Conservation (phyloP, 2,329 filamentous ascomycete genomes). For the Penicillium vulpinum region DNA sequence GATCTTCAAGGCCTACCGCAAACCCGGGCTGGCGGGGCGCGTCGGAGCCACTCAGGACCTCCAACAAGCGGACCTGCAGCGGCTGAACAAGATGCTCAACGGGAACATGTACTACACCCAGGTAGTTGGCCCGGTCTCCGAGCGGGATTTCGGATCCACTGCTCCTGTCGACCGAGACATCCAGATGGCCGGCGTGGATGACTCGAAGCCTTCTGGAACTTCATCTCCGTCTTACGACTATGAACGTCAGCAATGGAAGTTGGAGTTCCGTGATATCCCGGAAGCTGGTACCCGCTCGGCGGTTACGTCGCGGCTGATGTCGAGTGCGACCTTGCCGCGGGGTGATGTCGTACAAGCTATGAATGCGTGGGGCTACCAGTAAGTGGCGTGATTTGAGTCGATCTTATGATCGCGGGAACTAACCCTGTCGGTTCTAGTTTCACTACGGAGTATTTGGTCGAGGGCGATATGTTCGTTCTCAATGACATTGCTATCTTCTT, state of each 20-base stretch:
- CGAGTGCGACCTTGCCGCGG: conserved; percentile 49
- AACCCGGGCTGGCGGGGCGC: conserved; percentile 44
- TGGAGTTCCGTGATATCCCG: conserved; percentile 53
- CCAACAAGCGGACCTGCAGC: conserved; percentile 46
- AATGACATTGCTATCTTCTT: conserved; percentile 59
- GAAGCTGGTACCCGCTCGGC: conserved; percentile 54
- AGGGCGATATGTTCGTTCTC: conserved; percentile 59
- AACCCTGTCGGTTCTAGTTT: conserved; percentile 45
- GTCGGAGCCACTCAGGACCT: conserved; percentile 49
- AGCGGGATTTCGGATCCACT: conserved; percentile 38
- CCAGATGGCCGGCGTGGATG: conserved; percentile 31
- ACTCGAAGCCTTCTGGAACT: conserved; percentile 5
- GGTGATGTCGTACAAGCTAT: conserved; percentile 54
- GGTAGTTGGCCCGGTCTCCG: conserved; percentile 48
- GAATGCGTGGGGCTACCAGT: conserved; percentile 57
- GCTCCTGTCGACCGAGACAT: conserved; percentile 32
- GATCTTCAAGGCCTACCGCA: conserved; percentile 58
- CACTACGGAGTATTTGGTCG: conserved; percentile 57
- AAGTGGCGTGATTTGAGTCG: conserved; percentile 26
- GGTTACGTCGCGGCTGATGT: conserved; percentile 55
- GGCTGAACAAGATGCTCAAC: conserved; percentile 49
- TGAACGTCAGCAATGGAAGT: conserved; percentile 43
- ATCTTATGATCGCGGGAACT: conserved; percentile 13
- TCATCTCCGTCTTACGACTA: conserved; percentile 30
- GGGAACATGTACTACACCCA: conserved; percentile 57